Base-by-base conservation (phyloP, 2,329 filamentous ascomycete genomes). In the Xylaria sp. region DNA sequence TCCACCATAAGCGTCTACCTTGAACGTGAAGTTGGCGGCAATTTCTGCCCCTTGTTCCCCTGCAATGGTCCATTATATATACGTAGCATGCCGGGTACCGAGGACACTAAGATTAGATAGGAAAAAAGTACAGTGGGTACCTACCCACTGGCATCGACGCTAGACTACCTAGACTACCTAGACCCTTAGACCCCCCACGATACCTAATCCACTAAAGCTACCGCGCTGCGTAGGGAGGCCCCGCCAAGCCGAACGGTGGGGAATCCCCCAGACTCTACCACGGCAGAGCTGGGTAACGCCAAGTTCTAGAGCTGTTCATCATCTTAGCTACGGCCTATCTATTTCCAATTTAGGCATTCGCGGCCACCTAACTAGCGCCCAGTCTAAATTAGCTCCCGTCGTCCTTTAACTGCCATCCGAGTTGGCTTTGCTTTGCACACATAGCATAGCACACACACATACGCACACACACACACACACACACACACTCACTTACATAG, bases 21-120 rank as follows among this genome's bases (percentile, higher is more conserved):
- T 27, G 11, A 27, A 47, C 10, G 20, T 47, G 27, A 39, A 3
- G 29, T 31, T 31, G 11, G 36, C 17, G 9, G 5, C 13, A 22
- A 22, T 2, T 15, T 50, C 15, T 50, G 50, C 7, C 20, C 51
- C 51, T 13, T 54, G 31, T 9, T 38, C 22, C 53, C 53, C 53
- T 55, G 53, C 53, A 55, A 55, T 55, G 53, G 53, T 55, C 53
- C 36, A 55, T 55, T 45, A 44, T 33, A 11, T 44, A 31, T 27
- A 42, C 20, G 53, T 55, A 44, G 53, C 5, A 42, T 55, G 53
- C 53, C 53, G 53, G 22, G 53, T 55, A 55, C 53, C 53, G 53
- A 55, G 38, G n/a, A 33, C 33, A 27, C 53, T 39, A 29, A 27
- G 20, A 27, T 29, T 4, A 44, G 33, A 42, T 29, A 42, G 53